Evolutionary conservation across 768 basidiomycete species (phyloP).

Genomic region (Fomitopsis serialis): DNA sequence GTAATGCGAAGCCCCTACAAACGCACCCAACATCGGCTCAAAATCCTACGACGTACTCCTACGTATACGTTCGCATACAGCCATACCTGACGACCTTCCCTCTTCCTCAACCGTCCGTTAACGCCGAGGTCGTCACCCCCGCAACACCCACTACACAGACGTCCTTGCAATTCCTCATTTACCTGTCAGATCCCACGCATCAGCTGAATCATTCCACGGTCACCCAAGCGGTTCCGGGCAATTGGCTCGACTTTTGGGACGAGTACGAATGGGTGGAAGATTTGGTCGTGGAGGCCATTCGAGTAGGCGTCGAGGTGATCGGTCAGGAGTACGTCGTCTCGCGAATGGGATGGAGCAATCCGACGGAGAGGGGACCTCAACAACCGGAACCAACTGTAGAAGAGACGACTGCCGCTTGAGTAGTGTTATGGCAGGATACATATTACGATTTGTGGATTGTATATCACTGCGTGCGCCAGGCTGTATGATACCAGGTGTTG

Average conservation of each 20-base stretch:
- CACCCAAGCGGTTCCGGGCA: constrained; percentile 78
- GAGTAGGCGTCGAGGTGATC: constrained; percentile 82
- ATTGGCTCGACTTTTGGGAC: constrained; percentile 90
- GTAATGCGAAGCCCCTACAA: constrained; percentile 37
- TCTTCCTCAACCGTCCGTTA: constrained; percentile 29
- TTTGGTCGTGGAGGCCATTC: constrained; percentile 78
- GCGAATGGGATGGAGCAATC: constrained; percentile 74
- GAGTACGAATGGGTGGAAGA: constrained; percentile 97
- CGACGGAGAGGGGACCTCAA: constrained; percentile 8
- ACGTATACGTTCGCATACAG: constrained; percentile 91
- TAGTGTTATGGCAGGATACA: too few species aligned
- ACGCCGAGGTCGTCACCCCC: constrained; percentile 21
- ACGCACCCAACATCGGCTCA: constrained; percentile 28
- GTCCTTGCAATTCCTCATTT: constrained; percentile 59
- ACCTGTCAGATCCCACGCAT: constrained; percentile 75
- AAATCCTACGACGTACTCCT: constrained; percentile 77
- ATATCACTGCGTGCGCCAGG: too few species aligned
- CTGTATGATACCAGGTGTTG: too few species aligned
- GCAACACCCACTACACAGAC: constrained; percentile 19
- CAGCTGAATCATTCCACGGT: constrained; percentile 69
- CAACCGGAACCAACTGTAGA: constrained; percentile 6
- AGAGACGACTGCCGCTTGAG: neutral
- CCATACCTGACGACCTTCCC: constrained; percentile 64
- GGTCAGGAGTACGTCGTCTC: constrained; percentile 88
- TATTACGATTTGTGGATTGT: too few species aligned